Evolutionary conservation across 73 alveolate species (phyloP), one percentile per base, ranked within the genome.

Genomic region (Paramecium primaurelia): DNA sequence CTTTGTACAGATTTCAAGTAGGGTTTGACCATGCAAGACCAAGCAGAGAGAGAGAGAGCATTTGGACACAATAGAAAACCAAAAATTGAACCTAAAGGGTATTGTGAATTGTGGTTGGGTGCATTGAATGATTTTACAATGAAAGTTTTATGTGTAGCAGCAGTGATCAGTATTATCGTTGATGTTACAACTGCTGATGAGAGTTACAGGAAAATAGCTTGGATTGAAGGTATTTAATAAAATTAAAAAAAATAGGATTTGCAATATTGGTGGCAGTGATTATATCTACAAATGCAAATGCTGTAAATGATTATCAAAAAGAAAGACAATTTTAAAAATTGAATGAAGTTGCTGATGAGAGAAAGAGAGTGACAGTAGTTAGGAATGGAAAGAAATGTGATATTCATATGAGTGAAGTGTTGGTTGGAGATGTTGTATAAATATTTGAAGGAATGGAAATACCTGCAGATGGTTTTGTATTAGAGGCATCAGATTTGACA

Each of bases 401-500:
- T 34, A 90, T 96, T n/a, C 94, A 92, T 30, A 90, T 95, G 77
- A 95, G 95, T 59, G 95, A 95, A 83, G 93, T 97, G 54, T 91
- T 96, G 44, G 98, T 96, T 26, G 99, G 99, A 26, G 99, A 97
- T 94, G 89, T 97, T 38, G 97, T 97, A 14, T 86, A 86, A 60
- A 94, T 97, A 34, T 96, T 95, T 58, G 90, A 94, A 83, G 99
- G 99, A 16, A 93, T 92, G 91, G 97, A 95, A 60, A 93, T 97
- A 59, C 98, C 99, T 1, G 99, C 99, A 60, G 99, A 97, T 69
- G 97, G 97, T 8, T 86, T 96, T 37, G 86, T 93, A 32, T 16
- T 93, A n/a, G 97, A 96, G 77, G 99, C 99, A 37, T 86, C 92
- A 16, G 98, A 95, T 26, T 71, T 97, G 26, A 93, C 94, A 49